A percentile compares a stretch with the other conserved stretches of the same genome.
Conservation (phyloP, 768 basidiomycete species). For the Crepidotus variabilis region DNA sequence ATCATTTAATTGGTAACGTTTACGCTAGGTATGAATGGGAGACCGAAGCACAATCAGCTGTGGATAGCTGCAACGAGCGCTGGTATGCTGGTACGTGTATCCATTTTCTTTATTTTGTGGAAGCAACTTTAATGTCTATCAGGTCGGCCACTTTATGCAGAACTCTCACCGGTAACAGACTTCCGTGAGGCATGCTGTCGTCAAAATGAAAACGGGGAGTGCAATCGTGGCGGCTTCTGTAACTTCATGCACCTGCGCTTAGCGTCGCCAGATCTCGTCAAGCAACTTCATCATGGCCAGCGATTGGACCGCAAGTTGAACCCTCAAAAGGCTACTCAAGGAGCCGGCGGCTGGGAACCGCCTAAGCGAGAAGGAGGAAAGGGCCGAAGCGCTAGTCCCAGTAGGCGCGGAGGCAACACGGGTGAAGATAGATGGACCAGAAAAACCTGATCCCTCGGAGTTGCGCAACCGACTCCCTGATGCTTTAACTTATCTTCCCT, state of each 20-base stretch:
- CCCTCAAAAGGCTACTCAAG: constrained; percentile 57
- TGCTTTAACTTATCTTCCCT: background rate
- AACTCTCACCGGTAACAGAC: constrained; percentile 96
- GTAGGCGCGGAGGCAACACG: constrained; percentile 52
- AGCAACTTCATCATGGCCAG: constrained; percentile 77
- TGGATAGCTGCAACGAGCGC: constrained; percentile 89
- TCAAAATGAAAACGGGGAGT: constrained; percentile 98
- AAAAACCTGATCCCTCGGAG: constrained; percentile 21
- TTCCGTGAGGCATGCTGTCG: constrained; percentile 98
- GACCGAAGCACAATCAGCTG: constrained; percentile 91
- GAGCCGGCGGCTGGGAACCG: constrained; percentile 86
- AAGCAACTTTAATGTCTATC: constrained; percentile 8
- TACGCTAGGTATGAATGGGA: constrained; percentile 99
- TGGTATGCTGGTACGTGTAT: constrained; percentile 94
- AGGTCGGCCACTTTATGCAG: constrained; percentile 96
- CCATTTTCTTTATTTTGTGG: constrained; percentile 2
- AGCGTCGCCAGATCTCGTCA: constrained; percentile 81
- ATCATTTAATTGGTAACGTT: constrained; percentile 95
- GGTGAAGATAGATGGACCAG: constrained; percentile 81
- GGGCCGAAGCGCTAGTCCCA: constrained; percentile 73
- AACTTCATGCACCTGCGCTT: constrained; percentile 98
- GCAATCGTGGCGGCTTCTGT: constrained; percentile 97
- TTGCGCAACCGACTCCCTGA: background rate
- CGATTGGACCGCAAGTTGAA: constrained; percentile 76
- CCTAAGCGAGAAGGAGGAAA: constrained; percentile 59